These are phyloP conservation scores for Tulasnella sp. DNA, from an alignment of 768 basidiomycete species.

Conservation along the genomic window DNA sequence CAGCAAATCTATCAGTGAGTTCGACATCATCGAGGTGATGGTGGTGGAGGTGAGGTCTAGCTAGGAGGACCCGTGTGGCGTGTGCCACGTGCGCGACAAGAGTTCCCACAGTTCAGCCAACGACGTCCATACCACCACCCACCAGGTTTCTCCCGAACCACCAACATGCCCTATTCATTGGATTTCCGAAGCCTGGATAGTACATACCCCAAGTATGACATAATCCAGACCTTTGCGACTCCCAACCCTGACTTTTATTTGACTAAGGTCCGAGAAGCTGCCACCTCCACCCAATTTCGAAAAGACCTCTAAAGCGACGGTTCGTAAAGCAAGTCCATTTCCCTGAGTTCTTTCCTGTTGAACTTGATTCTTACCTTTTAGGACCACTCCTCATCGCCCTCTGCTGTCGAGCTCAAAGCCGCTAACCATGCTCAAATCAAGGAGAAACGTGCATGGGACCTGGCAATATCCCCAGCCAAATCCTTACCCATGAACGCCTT, in stretches of 20 bases:
- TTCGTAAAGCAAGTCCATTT: neutral
- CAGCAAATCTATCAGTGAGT: neutral
- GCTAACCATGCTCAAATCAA: slow-evolving; percentile 46
- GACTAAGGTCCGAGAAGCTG: neutral
- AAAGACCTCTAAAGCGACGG: neutral
- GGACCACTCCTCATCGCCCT: neutral
- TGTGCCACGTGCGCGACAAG: neutral
- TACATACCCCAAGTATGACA: slow-evolving; percentile 4
- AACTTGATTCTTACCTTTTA: neutral
- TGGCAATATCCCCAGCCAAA: slow-evolving; percentile 81
- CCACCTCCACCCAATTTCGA: slow-evolving; percentile 17
- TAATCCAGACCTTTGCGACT: neutral
- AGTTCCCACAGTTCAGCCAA: neutral
- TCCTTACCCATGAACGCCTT: slow-evolving; percentile 94
- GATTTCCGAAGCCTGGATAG: neutral
- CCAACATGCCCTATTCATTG: neutral
- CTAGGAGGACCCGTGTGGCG: neutral
- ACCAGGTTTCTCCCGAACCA: neutral
- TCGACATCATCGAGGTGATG: neutral
- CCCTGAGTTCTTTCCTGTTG: neutral
- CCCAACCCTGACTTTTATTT: neutral
- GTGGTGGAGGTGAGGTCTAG: neutral
- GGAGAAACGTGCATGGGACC: slow-evolving; percentile 78
- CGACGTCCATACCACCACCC: neutral
- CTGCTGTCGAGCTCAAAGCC: neutral